Evolutionary conservation across 2,329 filamentous ascomycete genomes (phyloP).

Genomic region (Orbilia oligospora): DNA sequence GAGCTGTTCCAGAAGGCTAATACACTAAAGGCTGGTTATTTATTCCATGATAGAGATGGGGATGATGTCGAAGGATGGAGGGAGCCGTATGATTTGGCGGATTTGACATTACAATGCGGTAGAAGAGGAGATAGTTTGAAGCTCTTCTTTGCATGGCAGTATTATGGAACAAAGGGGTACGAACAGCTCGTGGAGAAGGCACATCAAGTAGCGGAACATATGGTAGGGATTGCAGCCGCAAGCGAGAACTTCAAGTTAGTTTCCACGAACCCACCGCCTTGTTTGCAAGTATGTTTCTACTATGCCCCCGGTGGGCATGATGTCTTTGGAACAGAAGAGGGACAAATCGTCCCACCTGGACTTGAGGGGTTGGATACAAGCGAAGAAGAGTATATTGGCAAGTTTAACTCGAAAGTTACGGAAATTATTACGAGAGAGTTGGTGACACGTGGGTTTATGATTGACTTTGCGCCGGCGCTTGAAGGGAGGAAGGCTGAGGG

Average conservation of each 20-base stretch:
- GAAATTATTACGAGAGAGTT: constrained; percentile 72
- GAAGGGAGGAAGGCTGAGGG: constrained; percentile 71
- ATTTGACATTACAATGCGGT: constrained; percentile 93
- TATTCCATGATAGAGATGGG: constrained; percentile 76
- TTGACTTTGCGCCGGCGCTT: constrained; percentile 74
- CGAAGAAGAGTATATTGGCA: constrained; percentile 29
- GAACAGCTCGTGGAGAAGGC: constrained; percentile 76
- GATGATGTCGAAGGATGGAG: constrained; percentile 63
- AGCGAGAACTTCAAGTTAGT: constrained; percentile 78
- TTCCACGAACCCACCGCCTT: constrained; percentile 82
- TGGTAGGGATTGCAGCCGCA: constrained; percentile 74
- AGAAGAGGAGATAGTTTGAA: constrained; percentile 88
- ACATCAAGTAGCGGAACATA: constrained; percentile 78
- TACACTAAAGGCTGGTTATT: constrained; percentile 86
- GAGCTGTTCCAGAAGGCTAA: constrained; percentile 84
- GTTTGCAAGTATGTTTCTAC: constrained; percentile 93
- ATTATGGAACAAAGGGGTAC: constrained; percentile 85
- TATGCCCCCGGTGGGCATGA: constrained; percentile 74
- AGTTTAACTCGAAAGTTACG: constrained; percentile 68
- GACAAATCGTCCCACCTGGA: constrained; percentile 55
- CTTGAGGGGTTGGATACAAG: constrained; percentile 16
- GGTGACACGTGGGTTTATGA: constrained; percentile 76
- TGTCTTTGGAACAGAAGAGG: constrained; percentile 66
- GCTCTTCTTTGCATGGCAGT: constrained; percentile 88
- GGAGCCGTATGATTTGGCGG: constrained; percentile 89